Conservation (phyloP, 2,329 filamentous ascomycete genomes). For the Trichoderma sp. region DNA sequence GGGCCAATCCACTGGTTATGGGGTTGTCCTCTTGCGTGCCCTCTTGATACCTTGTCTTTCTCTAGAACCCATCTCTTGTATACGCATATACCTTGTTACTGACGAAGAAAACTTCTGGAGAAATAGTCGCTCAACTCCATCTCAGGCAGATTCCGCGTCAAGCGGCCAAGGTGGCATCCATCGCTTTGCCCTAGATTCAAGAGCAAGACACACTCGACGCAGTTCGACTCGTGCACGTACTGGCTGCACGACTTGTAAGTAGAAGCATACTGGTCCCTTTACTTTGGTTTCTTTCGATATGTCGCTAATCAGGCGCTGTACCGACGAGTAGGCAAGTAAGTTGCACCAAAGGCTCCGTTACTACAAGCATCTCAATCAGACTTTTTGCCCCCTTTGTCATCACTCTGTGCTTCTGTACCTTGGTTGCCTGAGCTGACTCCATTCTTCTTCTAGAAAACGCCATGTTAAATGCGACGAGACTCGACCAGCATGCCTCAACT, state of each 20-base stretch:
- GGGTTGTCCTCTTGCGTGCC: not conserved
- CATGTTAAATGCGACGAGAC: slow-evolving; percentile 46
- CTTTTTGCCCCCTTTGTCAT: not conserved
- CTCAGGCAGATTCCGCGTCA: slow-evolving; percentile 4
- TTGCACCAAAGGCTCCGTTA: not conserved
- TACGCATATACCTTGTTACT: not conserved
- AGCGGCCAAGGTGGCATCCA: slow-evolving; percentile 32
- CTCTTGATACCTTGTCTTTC: not conserved
- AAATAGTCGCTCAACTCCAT: not conserved
- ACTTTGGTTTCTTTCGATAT: not conserved
- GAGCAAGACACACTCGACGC: slow-evolving; percentile 38
- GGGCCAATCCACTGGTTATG: not conserved
- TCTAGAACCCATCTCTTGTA: not conserved
- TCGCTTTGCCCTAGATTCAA: slow-evolving; percentile 39
- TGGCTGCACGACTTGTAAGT: slow-evolving; percentile 39
- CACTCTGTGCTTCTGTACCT: too few species aligned
- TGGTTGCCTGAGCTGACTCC: not conserved
- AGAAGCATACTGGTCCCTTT: slow-evolving; percentile 17
- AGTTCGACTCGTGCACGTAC: slow-evolving; percentile 40
- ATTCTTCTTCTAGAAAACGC: slow-evolving; percentile 33
- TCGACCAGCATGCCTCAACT: slow-evolving; percentile 41
- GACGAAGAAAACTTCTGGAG: not conserved
- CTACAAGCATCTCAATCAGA: not conserved
- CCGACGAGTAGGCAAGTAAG: slow-evolving; percentile 34
- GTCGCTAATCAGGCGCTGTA: slow-evolving; percentile 7